Base-by-base conservation (phyloP, 148 eudicot genomes). In the Salicornia ramosissima region DNA sequence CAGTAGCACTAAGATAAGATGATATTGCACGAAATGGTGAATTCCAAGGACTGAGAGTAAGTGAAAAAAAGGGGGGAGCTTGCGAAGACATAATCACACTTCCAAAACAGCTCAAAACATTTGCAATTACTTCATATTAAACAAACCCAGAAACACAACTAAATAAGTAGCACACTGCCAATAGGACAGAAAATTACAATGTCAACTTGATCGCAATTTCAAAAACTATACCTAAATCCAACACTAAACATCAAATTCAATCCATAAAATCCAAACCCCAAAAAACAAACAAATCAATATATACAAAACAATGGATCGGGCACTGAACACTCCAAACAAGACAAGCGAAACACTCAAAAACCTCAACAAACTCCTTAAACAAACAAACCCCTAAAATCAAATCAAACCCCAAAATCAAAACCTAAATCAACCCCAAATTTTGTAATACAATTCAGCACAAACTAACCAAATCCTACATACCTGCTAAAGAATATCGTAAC, bases 231-330 rank as follows among this genome's bases (percentile, higher is more conserved):
- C 60, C 53, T 14, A 47, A 56, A 65, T 16, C 61, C 22, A 56
- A 64, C 55, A 67, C 50, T 29, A 50, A 69, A 6, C 13, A 69
- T 24, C 57, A 40, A 36, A 68, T 40, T 52, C 13, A 63, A 51
- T 57, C 50, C 10, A 56, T 34, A n/a, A 13, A 9, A 33, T 11
- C 5, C 4, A 6, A 49, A 46, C 33, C 10, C 49, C 19, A 34
- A 25, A 42, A 43, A 83, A 43, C 57, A 51, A 74, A 67, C 52
- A n/a, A 69, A 75, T 78, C 64, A 33, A 64, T 66, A 53, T 63
- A 33, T 12, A 12, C 71, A 72, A n/a, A 70, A 58, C 77, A 76
- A 74, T 51, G 75, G 86, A 86, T 86, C 90, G 71, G 69, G 46
- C 64, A 73, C 69, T 77, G 12, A 61, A 55, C 81, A 53, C 68